A percentile compares a stretch with the other conserved stretches of the same genome.
Evolutionary conservation across 257 asterid species (phyloP).

Genomic region (Orobanche coerulescens): DNA sequence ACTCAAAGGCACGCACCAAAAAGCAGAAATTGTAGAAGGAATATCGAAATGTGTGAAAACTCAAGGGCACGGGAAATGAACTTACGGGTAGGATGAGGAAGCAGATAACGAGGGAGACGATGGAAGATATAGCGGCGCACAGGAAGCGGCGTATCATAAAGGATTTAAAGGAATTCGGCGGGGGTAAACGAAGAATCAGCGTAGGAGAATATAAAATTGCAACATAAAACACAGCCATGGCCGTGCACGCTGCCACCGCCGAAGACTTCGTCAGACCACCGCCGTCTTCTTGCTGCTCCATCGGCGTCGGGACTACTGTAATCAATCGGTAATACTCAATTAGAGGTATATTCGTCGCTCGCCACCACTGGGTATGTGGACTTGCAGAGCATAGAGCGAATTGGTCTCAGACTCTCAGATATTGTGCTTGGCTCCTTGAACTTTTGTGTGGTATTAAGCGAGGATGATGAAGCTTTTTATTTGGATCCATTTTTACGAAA

Average conservation of each 20-base stretch:
- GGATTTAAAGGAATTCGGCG: constrained; percentile 58
- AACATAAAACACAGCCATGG: constrained; percentile 73
- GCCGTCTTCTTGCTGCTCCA: constrained; percentile 33
- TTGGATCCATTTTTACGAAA: no score
- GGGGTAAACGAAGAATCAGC: constrained; percentile 68
- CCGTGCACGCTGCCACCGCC: constrained; percentile 52
- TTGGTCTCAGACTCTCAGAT: not conserved
- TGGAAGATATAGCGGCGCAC: constrained; percentile 73
- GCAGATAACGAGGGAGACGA: constrained; percentile 51
- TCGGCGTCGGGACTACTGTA: constrained; percentile 24
- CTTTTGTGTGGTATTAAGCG: no score
- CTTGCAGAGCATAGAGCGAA: constrained; percentile 15
- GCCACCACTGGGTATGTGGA: constrained; percentile 16
- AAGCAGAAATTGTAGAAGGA: not conserved
- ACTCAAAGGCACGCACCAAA: not conserved
- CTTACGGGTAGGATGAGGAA: constrained; percentile 67
- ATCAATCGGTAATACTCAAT: not conserved
- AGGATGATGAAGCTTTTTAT: no score
- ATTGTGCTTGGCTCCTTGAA: constrained; percentile 21
- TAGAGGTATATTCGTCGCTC: constrained; percentile 12
- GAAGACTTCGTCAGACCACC: constrained; percentile 36
- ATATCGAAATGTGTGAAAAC: not conserved
- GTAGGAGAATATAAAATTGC: constrained; percentile 76
- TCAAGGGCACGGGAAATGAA: not conserved
- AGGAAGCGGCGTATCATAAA: constrained; percentile 68